phyloP scores from a whole-genome alignment of 179 eudicot species.

The Actinidia arguta region DNA sequence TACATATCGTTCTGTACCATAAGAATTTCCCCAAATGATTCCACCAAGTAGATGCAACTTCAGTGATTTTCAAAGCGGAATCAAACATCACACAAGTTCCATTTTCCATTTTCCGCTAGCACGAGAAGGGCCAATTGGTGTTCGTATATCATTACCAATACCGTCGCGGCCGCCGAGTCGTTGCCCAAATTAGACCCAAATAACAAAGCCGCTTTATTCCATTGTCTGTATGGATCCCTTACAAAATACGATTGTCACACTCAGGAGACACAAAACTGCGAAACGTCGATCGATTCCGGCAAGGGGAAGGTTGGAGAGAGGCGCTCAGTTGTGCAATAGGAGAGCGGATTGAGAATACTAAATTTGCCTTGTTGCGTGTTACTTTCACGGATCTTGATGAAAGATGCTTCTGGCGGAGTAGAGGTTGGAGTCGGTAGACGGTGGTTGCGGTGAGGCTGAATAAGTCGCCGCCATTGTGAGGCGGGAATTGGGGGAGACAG shows the following conservation, averaged over 20 bases:
- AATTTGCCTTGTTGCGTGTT: neutral
- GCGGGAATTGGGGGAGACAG: neutral
- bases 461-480: neutral
- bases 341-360: neutral
- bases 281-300: neutral
- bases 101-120: neutral
- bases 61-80: neutral
- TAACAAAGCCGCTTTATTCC: neutral
- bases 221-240: no score
- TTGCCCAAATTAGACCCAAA: neutral
- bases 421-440: neutral
- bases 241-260: neutral
- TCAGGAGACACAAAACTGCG: neutral
- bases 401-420: neutral
- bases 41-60: neutral
- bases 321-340: neutral
- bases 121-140: neutral
- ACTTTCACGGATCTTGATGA: neutral
- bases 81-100: neutral
- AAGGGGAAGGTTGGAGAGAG: neutral
- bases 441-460: neutral
- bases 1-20: neutral
- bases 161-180: neutral
- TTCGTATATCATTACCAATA: neutral
- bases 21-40: neutral